Base-by-base conservation (phyloP, 352 stramenopile genomes). In the Sclerospora graminicola region DNA sequence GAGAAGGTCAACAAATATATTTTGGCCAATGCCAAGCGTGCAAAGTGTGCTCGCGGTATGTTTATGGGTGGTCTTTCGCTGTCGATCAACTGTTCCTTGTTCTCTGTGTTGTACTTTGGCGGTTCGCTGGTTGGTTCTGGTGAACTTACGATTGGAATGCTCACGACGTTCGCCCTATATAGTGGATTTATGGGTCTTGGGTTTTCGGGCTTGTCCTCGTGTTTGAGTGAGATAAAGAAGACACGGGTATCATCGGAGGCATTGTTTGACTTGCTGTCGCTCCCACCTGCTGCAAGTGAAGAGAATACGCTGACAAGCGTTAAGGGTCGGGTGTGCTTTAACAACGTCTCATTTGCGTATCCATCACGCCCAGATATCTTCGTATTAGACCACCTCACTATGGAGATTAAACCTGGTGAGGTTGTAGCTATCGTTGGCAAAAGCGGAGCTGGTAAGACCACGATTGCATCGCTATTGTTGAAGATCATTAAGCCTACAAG, bases 161-260 rank as follows among this genome's bases (percentile, higher is more conserved):
- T 96, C 27, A 94, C 84, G 30, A 94, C 83, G 2, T 96, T 96
- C 43, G 78, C 86, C 18, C 49, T 95, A 2, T 96, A 96, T 75
- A 94, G 72, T 35, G 82, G 82, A 13, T 91, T 95, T 43, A 92
- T 96, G 68, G 82, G 78, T 19, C 66, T 95, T 8, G 85, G 84
- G 4, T 95, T 95, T 59, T 94, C 83, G 11, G 70, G 75, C 0
- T 58, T 96, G 8, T 88, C 82, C 20, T 93, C 81, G 7, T 91
- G 78, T 51, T 62, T 88, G 27, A 68, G 82, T 14, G 78, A 95
- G 34, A 63, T 92, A 30, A 79, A 69, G 44, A 79, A 81, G 32
- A 76, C 73, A 9, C 76, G 77, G 31, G 74, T 84, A 45, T 83
- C 78, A 21, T 90, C 77, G 1, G 60, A 68, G 15, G 73, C 73